Evolutionary conservation across 2,329 filamentous ascomycete genomes (phyloP), one percentile per base, ranked within the genome.

Genomic region (Curvularia sp.): DNA sequence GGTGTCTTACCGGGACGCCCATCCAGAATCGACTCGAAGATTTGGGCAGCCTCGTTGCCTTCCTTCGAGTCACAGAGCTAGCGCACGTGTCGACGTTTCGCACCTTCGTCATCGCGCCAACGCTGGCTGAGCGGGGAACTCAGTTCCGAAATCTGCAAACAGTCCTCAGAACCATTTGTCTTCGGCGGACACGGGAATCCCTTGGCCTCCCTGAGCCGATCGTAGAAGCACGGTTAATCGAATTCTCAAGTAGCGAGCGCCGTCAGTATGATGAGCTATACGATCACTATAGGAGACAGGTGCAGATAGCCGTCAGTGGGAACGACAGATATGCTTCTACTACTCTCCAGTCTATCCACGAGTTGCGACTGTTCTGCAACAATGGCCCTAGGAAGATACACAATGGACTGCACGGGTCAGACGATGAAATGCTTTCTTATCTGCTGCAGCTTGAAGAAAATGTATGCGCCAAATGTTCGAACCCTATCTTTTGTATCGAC

Each of bases 21-120:
- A 66, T 68, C 30, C 65, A 68, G 48, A 68, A 81, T 49, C 68
- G 66, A 0, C 65, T 82, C 0, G 74, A 80, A 20, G 78, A 81
- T 57, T 77, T 74, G 24, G 78, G 75, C 0, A 67, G 78, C 0
- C 63, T 82, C 0, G 57, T 57, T 13, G 43, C 44, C 9, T 66
- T 66, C 33, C 47, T 66, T 13, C 57, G 55, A 33, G 42, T 63
- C 7, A 56, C 61, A 15, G 47, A 47, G 24, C 50, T 61, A 9
- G 56, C 30, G 7, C 31, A 47, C 7, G 18, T 33, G 20, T 20
- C 57, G 13, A 43, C 30, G 1, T 61, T 59, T 22, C 58, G 58
- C 22, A 61, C 26, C 7, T 28, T 42, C 20, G 43, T 63, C 20
- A 58, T 39, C 8, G 28, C 39, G 12, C 58, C 58, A 10, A 58